phyloP scores from a whole-genome alignment of 345 rosid genomes.

The Sisymbrium irio region DNA sequence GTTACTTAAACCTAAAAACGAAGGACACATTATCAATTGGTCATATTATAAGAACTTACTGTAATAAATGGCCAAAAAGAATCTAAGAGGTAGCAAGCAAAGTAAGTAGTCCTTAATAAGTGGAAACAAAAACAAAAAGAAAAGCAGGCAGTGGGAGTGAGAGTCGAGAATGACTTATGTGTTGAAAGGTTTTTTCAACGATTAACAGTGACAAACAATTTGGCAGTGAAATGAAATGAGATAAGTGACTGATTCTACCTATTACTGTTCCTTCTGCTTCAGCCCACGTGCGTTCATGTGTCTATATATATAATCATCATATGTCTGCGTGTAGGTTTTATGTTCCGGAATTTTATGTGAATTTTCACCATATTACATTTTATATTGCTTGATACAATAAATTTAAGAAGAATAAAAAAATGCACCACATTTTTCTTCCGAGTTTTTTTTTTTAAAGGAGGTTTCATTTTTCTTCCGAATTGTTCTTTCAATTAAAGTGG shows the following conservation, averaged over 20 bases:
- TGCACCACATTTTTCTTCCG: neutral
- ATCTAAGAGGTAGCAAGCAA: neutral
- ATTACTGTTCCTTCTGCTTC: slow-evolving; percentile 26
- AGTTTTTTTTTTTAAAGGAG: neutral
- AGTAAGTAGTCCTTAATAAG: neutral
- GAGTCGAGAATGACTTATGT: slow-evolving; percentile 2
- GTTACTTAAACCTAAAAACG: neutral
- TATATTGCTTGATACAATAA: neutral
- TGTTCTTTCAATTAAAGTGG: neutral
- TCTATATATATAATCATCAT: neutral
- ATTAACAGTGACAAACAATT: slow-evolving; percentile 20
- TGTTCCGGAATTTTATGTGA: slow-evolving; percentile 2
- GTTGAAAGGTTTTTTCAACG: slow-evolving; percentile 22
- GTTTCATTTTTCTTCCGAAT: neutral
- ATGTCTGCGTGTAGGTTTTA: slow-evolving; percentile 2
- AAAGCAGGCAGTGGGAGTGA: slow-evolving; percentile 13
- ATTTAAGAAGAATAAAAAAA: neutral
- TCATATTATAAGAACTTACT: neutral
- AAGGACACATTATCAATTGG: neutral
- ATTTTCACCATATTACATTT: neutral
- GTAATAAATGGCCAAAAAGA: slow-evolving; percentile 3
- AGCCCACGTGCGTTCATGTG: slow-evolving; percentile 32
- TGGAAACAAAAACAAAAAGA: neutral
- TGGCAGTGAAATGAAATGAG: slow-evolving; percentile 18
- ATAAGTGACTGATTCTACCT: slow-evolving; percentile 8